These are phyloP conservation scores for Fusarium chaquense DNA, from an alignment of 2,329 filamentous ascomycete species.

Conservation along the genomic window DNA sequence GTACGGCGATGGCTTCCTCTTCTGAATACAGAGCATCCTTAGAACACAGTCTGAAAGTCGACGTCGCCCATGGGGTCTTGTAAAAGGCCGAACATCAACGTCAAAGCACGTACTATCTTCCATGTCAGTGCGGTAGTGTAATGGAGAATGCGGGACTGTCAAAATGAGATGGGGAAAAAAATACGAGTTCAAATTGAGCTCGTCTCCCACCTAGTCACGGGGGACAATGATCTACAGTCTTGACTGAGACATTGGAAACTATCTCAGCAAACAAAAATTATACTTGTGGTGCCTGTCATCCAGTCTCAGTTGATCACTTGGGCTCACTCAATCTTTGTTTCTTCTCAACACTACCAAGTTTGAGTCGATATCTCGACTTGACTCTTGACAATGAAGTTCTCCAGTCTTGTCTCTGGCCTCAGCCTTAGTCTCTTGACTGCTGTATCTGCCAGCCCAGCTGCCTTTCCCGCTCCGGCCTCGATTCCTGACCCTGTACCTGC, in stretches of 20 bases:
- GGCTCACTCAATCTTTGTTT: slow-evolving; percentile 10
- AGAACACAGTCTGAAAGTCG: slow-evolving; percentile 4
- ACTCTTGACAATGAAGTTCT: slow-evolving; percentile 38
- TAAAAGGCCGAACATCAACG: background rate
- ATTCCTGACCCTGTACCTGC: background rate
- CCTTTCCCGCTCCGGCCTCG: slow-evolving; percentile 25
- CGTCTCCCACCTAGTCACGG: slow-evolving; percentile 23
- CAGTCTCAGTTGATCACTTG: background rate
- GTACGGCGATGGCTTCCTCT: slow-evolving; percentile 42
- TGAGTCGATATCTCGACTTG: background rate
- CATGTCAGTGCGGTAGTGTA: background rate
- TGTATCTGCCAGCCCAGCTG: slow-evolving; percentile 39
- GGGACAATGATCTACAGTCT: slow-evolving; percentile 3
- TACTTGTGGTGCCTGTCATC: background rate
- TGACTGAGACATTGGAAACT: slow-evolving; percentile 23
- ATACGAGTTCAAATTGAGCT: slow-evolving; percentile 40
- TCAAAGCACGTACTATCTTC: background rate
- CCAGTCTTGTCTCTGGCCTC: slow-evolving; percentile 26
- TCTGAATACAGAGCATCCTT: slow-evolving; percentile 30
- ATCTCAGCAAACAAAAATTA: slow-evolving; percentile 2
- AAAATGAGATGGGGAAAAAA: background rate
- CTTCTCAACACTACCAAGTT: background rate
- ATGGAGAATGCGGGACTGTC: background rate
- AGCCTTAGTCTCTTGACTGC: slow-evolving; percentile 29
- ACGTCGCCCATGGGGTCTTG: slow-evolving; percentile 16